Percentiles rank a stretch among this genome's conserved stretches.
phyloP scores from a whole-genome alignment of 257 asterid species.

The Solanum microdontum region DNA sequence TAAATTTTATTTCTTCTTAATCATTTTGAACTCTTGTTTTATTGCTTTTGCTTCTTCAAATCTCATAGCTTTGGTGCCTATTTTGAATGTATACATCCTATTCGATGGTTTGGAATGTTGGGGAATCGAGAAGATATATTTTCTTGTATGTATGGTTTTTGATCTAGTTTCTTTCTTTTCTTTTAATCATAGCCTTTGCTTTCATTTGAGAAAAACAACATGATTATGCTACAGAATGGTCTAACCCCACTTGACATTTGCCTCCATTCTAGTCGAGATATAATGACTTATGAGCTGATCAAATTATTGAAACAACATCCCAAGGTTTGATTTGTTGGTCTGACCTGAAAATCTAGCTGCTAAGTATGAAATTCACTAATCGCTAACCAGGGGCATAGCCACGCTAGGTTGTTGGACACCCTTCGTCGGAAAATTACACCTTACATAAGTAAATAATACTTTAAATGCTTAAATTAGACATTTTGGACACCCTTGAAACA shows the following conservation, averaged over 20 bases:
- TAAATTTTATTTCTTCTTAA: constrained; percentile 5
- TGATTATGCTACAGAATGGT: constrained; percentile 2
- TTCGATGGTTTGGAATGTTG: neutral
- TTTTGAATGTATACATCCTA: neutral
- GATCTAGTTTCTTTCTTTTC: neutral
- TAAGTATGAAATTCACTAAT: neutral
- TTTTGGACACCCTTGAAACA: too few species aligned
- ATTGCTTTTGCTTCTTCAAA: neutral
- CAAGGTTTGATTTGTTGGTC: neutral
- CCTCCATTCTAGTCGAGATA: neutral
- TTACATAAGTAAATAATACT: too few species aligned
- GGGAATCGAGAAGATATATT: neutral
- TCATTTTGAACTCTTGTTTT: neutral
- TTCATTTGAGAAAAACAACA: neutral
- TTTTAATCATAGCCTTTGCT: neutral
- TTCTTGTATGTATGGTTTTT: neutral
- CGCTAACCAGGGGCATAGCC: too few species aligned
- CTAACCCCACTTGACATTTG: neutral
- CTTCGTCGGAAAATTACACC: too few species aligned
- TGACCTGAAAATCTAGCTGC: neutral
- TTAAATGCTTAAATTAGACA: too few species aligned
- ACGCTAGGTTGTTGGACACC: too few species aligned
- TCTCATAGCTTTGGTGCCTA: neutral
- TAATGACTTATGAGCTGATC: neutral
- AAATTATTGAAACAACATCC: constrained; percentile 1